Evolutionary conservation across 495 filamentous ascomycete genomes (phyloP), one percentile per base, ranked within the genome.

Genomic region (Aspergillus heteromorphus): DNA sequence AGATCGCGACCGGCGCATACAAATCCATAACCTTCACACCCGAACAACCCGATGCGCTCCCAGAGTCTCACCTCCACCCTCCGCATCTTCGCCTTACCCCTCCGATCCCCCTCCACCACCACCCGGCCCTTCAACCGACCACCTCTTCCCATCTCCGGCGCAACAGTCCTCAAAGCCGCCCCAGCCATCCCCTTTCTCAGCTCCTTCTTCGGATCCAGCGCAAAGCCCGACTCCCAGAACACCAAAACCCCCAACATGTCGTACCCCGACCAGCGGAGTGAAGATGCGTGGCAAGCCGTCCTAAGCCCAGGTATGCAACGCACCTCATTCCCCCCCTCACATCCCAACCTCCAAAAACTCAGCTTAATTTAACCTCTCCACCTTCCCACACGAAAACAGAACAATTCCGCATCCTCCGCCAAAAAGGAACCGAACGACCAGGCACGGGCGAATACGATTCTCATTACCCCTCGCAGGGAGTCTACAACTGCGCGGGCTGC

Each of bases 321-420:
- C 16, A 16, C 17, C 34, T 38, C 19, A 40, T 14, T 27, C 41
- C 14, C 18, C 1, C 17, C 41, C 11, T 27, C n/a, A 25, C 20
- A 3, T 30, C 21, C 2, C 4, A 18, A 5, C 13, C 30, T 18
- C 47, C 41, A 49, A n/a, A n/a, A n/a, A n/a, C n/a, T n/a, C n/a
- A n/a, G n/a, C n/a, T n/a, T n/a, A n/a, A n/a, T n/a, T n/a, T 16
- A 19, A 45, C 5, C 14, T 21, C 13, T 8, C 13, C n/a, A n/a
- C 47, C 4, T 30, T n/a, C 34, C n/a, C 34, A 11, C 40, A 59
- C 60, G 38, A 64, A 61, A 40, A 61, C 48, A 93, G 93, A 95
- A 55, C 92, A 97, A 82, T 98, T 97, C 79, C 86, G 89, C 55
- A 77, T 97, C 64, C 83, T 98, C 55, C 85, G 93, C 62, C 69